Percentiles rank a stretch among this genome's conserved stretches.
Conservation (phyloP, 805 yeast species). For the Candida sakaeoensis region DNA sequence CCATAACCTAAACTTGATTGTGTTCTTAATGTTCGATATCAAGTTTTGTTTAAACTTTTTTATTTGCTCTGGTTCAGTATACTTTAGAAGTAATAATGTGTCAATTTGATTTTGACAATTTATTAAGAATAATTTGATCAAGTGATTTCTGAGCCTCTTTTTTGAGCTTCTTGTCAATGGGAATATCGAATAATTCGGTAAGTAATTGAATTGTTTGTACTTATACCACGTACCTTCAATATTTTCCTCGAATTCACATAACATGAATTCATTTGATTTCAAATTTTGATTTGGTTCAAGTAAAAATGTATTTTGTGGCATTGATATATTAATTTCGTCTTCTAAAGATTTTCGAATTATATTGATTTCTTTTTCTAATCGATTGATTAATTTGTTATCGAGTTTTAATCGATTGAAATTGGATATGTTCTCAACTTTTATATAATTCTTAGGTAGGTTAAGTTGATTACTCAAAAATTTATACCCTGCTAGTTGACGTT, state of each 20-base stretch:
- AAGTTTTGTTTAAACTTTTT: conserved; percentile 25
- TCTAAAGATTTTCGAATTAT: conserved; percentile 25
- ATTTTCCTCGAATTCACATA: conserved; percentile 19
- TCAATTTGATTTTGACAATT: conserved; percentile 38
- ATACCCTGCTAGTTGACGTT: conserved; percentile 3
- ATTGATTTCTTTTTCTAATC: conserved; percentile 4
- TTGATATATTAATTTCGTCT: conserved; percentile 25
- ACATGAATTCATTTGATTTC: conserved; percentile 28
- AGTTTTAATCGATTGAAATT: conserved; percentile 2
- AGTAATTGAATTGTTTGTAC: conserved; percentile 14
- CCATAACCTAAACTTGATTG: conserved; percentile 24
- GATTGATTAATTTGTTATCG: not conserved
- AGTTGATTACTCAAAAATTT: conserved; percentile 3
- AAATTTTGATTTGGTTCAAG: conserved; percentile 20
- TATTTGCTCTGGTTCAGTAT: conserved; percentile 26
- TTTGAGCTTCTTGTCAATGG: conserved; percentile 20
- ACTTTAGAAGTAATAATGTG: conserved; percentile 32
- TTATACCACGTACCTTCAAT: conserved; percentile 4
- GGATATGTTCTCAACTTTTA: conserved; percentile 1
- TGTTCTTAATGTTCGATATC: conserved; percentile 23
- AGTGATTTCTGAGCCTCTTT: conserved; percentile 26
- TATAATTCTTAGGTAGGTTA: conserved; percentile 1
- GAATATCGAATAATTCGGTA: conserved; percentile 33
- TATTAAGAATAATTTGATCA: conserved; percentile 33
- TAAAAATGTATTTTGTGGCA: conserved; percentile 19